A percentile compares a stretch with the other conserved stretches of the same genome.
Evolutionary conservation across 345 rosid species (phyloP).

Genomic region (Noccaea caerulescens): DNA sequence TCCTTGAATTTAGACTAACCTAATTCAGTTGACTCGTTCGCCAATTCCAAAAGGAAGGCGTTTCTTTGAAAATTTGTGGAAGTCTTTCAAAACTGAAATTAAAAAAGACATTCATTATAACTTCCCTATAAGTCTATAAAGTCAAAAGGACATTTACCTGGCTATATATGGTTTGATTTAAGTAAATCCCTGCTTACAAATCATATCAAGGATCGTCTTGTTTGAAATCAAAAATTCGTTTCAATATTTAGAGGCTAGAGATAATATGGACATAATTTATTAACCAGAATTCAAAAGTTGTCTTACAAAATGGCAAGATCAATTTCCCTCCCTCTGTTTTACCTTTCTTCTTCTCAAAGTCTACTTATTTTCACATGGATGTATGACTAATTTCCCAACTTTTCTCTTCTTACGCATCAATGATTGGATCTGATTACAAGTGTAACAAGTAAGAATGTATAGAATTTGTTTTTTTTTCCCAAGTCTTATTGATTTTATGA

Average conservation of each 20-base stretch:
- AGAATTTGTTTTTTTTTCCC: neutral
- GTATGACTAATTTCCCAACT: slow-evolving; percentile 3
- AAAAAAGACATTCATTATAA: slow-evolving; percentile 6
- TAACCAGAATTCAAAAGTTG: neutral
- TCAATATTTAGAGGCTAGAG: neutral
- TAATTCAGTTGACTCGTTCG: slow-evolving; percentile 27
- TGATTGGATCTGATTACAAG: slow-evolving; percentile 25
- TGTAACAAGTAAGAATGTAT: slow-evolving; percentile 21
- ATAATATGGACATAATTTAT: neutral
- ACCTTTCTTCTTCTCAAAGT: slow-evolving; percentile 28
- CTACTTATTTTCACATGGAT: slow-evolving; percentile 28
- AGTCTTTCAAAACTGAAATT: neutral
- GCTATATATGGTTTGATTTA: neutral
- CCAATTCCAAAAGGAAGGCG: slow-evolving; percentile 7
- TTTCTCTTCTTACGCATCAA: slow-evolving; percentile 39
- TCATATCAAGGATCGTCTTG: neutral
- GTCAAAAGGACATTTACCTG: neutral
- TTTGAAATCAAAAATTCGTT: neutral
- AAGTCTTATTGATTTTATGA: slow-evolving; percentile 1
- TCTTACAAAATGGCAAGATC: slow-evolving; percentile 1
- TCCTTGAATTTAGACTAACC: slow-evolving; percentile 27
- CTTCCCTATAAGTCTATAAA: neutral
- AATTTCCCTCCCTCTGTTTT: neutral
- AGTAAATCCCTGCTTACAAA: slow-evolving; percentile 10
- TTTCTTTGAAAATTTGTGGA: neutral